These are phyloP conservation scores for Thalassiosira delicatula DNA, from an alignment of 352 stramenopile genomes.

Conservation along the genomic window DNA sequence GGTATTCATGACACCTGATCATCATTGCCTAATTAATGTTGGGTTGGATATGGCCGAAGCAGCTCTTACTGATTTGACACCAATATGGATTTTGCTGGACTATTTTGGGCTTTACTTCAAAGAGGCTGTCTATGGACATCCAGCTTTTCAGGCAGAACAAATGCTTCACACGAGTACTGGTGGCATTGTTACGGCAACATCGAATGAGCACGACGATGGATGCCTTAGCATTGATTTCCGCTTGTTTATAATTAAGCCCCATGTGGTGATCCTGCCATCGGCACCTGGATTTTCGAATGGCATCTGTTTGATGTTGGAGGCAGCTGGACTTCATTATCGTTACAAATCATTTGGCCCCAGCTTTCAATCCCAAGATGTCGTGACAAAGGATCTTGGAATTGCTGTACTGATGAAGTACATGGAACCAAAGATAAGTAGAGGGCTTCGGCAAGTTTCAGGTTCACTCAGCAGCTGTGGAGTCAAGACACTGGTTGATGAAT, in stretches of 20 bases:
- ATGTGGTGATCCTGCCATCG: slow-evolving; percentile 57
- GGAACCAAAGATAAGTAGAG: slow-evolving; percentile 52
- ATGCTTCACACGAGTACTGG: slow-evolving; percentile 37
- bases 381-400: slow-evolving; percentile 72
- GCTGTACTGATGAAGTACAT: slow-evolving; percentile 66
- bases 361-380: slow-evolving; percentile 79
- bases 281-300: slow-evolving; percentile 16
- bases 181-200: slow-evolving; percentile 20
- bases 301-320: slow-evolving; percentile 60
- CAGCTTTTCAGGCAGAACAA: slow-evolving; percentile 68
- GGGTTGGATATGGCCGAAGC: slow-evolving; percentile 69
- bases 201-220: slow-evolving; percentile 31
- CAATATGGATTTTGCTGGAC: slow-evolving; percentile 80
- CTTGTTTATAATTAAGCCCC: slow-evolving; percentile 66
- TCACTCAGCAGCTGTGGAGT: slow-evolving; percentile 56
- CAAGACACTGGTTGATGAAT: slow-evolving; percentile 76
- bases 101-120: slow-evolving; percentile 84
- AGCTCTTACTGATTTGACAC: slow-evolving; percentile 69
- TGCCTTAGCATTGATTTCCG: slow-evolving; percentile 82
- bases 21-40: slow-evolving; percentile 80
- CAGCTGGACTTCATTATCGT: slow-evolving; percentile 76
- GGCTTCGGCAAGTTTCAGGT: slow-evolving; percentile 61
- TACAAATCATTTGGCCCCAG: slow-evolving; percentile 69
- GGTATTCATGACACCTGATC: slow-evolving; percentile 82
- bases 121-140: slow-evolving; percentile 79